Evolutionary conservation across 208 protist species (phyloP), one percentile per base, ranked within the genome.

Genomic region (Crithidia acanthocephali): DNA sequence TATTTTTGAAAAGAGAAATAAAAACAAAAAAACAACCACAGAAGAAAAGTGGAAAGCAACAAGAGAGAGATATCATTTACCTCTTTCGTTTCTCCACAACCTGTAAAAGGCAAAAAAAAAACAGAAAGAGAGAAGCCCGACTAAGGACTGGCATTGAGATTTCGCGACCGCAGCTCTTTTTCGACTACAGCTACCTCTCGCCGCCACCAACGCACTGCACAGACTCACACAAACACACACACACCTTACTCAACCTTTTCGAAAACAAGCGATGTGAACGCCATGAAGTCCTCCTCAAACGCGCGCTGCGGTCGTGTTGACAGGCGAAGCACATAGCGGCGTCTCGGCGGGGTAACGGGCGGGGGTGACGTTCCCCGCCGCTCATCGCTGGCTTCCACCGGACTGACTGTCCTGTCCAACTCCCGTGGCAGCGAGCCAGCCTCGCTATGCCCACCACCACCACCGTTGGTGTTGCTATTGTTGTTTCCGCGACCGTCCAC

Each of bases 241-340:
- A 25, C 37, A 35, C 23, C 23, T 37, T 33, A 70, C 37, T 53
- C 15, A 52, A 77, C 15, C 50, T 77, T 77, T 40, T 77, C 72
- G 27, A 77, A 77, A 1, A 72, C 64, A 11, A 77, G 72, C 5
- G 64, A 77, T 1, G 72, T 77, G 30, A 72, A 77, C 42, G 72
- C 72, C 47, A 77, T 45, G 20, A 77, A 77, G 40, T 72, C 47
- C 57, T 72, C 56, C 18, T 77, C 72, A 42, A 61, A 47, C 7
- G 58, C 72, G 9, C 65, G 62, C 57, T 77, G 72, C 23, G 72
- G 72, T 0, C 72, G 64, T 18, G 72, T 77, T 2, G 72, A 77
- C 48, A 77, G 44, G 0, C 64, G 72, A 2, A 77, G 65, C 42
- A 77, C 9, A 50, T 61, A 47, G 30, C 72, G 72, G 15, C 63